A percentile compares a stretch with the other conserved stretches of the same genome.
These are phyloP conservation scores for Sclerotinia trifoliorum DNA, from an alignment of 2,329 filamentous ascomycete species.

Conservation along the genomic window DNA sequence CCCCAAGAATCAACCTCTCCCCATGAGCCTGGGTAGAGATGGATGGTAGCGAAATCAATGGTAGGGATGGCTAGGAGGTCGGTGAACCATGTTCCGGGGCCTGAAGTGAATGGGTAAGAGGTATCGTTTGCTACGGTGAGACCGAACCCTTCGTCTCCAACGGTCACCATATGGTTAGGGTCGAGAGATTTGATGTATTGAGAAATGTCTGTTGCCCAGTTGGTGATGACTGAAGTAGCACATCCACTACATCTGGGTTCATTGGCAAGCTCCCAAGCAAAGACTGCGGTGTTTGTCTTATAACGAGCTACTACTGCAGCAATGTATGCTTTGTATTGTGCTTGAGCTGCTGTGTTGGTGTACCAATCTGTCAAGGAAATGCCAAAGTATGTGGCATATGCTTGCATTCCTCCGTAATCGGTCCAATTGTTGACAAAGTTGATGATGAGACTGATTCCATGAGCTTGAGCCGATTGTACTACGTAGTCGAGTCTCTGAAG, in stretches of 20 bases:
- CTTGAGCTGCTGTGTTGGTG: constrained; percentile 51
- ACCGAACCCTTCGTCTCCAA: constrained; percentile 62
- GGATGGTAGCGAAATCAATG: constrained; percentile 54
- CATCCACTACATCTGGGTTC: constrained; percentile 66
- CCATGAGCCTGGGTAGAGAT: constrained; percentile 51
- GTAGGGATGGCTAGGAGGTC: constrained; percentile 45
- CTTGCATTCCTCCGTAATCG: constrained; percentile 64
- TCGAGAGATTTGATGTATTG: constrained; percentile 65
- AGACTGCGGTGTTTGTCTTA: constrained; percentile 56
- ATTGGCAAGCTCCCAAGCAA: constrained; percentile 69
- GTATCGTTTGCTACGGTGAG: constrained; percentile 41
- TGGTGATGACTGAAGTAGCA: constrained; percentile 54
- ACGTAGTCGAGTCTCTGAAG: constrained; percentile 65
- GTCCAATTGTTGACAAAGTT: constrained; percentile 69
- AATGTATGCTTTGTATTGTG: constrained; percentile 60
- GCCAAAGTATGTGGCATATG: constrained; percentile 56
- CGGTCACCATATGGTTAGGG: constrained; percentile 58
- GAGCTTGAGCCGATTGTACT: constrained; percentile 56
- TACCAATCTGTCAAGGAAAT: constrained; percentile 53
- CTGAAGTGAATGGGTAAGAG: constrained; percentile 46
- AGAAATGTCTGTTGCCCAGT: constrained; percentile 59
- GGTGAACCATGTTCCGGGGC: constrained; percentile 48
- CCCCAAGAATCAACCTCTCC: constrained; percentile 43
- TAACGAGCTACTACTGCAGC: constrained; percentile 59
- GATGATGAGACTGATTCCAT: constrained; percentile 62